phyloP scores from a whole-genome alignment of 2,329 filamentous ascomycete genomes.

The Paraconiothyrium brasiliense region DNA sequence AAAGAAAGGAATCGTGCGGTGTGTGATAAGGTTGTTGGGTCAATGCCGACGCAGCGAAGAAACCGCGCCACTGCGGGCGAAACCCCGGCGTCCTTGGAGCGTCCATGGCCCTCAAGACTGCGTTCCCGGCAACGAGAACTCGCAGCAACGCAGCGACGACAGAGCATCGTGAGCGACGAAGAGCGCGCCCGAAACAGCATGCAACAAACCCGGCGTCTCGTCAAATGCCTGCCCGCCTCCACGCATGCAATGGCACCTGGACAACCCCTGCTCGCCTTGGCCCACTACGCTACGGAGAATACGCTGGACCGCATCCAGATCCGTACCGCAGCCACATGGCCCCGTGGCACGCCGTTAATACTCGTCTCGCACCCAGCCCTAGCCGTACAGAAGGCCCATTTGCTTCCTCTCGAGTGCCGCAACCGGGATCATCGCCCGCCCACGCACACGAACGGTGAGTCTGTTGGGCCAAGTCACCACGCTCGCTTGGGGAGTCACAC shows the following conservation, averaged over 20 bases:
- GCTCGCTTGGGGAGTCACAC: neutral
- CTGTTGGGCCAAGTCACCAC: neutral
- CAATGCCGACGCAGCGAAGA: constrained; percentile 14
- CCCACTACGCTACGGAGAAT: constrained; percentile 30
- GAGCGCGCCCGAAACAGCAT: neutral
- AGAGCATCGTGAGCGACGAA: neutral
- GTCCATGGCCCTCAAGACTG: neutral
- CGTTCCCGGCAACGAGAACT: neutral
- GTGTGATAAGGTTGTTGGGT: constrained; percentile 41
- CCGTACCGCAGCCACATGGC: constrained; percentile 17
- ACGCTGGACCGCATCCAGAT: constrained; percentile 26
- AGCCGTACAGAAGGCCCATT: constrained; percentile 5
- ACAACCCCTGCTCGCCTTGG: constrained; percentile 31
- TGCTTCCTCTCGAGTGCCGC: constrained; percentile 13
- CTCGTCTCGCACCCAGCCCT: constrained; percentile 11
- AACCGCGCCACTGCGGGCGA: constrained; percentile 9
- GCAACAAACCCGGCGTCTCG: constrained; percentile 13
- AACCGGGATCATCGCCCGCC: constrained; percentile 8
- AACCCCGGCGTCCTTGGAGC: constrained; percentile 12
- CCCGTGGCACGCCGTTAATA: constrained; percentile 18
- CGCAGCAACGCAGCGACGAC: neutral
- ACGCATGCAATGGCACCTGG: constrained; percentile 21
- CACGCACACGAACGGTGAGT: constrained; percentile 12
- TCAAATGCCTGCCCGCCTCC: constrained; percentile 18
- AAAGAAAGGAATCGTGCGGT: constrained; percentile 42